A percentile compares a stretch with the other conserved stretches of the same genome.
Evolutionary conservation across 495 filamentous ascomycete species (phyloP).

Genomic region (Lasiosphaeris hirsuta): DNA sequence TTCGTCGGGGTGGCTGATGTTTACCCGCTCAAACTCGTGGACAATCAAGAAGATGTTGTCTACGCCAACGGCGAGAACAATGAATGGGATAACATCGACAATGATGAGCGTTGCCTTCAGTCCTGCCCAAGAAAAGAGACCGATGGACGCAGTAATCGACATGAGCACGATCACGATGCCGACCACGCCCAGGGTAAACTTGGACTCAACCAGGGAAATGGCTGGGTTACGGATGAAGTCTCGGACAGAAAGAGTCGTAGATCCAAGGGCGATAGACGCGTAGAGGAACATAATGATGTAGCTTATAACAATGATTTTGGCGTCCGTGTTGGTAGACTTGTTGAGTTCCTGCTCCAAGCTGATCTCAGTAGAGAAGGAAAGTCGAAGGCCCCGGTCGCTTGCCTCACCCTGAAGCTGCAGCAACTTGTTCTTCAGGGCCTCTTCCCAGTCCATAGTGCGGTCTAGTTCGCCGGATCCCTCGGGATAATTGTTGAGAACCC

Average conservation of each 20-base stretch:
- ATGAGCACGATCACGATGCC: slow-evolving; percentile 94
- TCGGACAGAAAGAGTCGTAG: slow-evolving; percentile 70
- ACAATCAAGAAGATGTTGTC: slow-evolving; percentile 99
- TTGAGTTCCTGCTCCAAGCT: slow-evolving; percentile 91
- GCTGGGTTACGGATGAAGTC: slow-evolving; percentile 76
- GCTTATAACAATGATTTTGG: slow-evolving; percentile 93
- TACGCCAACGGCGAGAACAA: slow-evolving; percentile 92
- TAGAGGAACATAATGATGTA: slow-evolving; percentile 99
- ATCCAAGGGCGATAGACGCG: slow-evolving; percentile 86
- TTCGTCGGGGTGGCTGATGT: slow-evolving; percentile 82
- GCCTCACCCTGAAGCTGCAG: slow-evolving; percentile 77
- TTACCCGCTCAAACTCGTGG: slow-evolving; percentile 94
- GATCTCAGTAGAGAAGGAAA: slow-evolving; percentile 93
- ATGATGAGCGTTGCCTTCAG: slow-evolving; percentile 96
- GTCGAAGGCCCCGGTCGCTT: slow-evolving; percentile 66
- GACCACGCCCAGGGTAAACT: slow-evolving; percentile 87
- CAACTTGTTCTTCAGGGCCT: slow-evolving; percentile 66
- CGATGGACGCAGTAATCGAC: slow-evolving; percentile 93
- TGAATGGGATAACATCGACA: slow-evolving; percentile 96
- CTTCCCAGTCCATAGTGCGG: slow-evolving; percentile 85
- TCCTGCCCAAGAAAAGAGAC: slow-evolving; percentile 82
- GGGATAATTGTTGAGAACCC: slow-evolving; percentile 89
- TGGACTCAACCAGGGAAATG: slow-evolving; percentile 84
- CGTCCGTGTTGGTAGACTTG: slow-evolving; percentile 95
- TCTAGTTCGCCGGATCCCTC: slow-evolving; percentile 66